Base-by-base conservation (phyloP, 495 filamentous ascomycete genomes). In the Aspergillus wentii region DNA sequence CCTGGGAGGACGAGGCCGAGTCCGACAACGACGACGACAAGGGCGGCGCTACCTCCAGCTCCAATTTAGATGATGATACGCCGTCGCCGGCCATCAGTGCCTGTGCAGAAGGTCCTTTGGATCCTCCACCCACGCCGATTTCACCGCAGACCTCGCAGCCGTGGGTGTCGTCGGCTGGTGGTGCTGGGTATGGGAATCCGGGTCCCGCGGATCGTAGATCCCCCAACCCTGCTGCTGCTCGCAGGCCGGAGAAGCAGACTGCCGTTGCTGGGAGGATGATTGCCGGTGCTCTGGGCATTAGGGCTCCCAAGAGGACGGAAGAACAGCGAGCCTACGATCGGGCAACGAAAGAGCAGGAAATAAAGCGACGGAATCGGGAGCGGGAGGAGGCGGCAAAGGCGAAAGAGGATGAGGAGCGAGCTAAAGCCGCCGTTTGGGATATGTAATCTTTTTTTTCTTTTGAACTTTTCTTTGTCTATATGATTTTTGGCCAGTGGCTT, bases 251-350 rank as follows among this genome's bases (percentile, higher is more conserved):
- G 64, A 98, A 92, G 64, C 90, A 90, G 41, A 92, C 90, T 43
- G 88, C 89, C 2, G 87, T 91, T 29, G 92, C 92, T 17, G 76
- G 84, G 39, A 72, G 92, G 46, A 71, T 98, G 80, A 96, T 98
- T 54, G 88, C 89, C 0, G 86, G 79, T 16, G 92, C 84, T 5
- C 66, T 98, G 49, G 92, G 92, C 4, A 77, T 97, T 27, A 76
- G 78, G 42, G 78, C 86, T 22, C 86, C 85, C 19, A 84, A 78
- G 68, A 72, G 75, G 54, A 96, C 85, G 8, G 88, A 94, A 52
- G 91, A 96, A 64, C 82, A 95, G 71, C 69, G 72, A 41, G 84
- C 85, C 44, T 98, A 95, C 57, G 92, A 98, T 53, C 72, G 72
- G 35, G 82, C 86, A 8, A 63, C 90, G 33, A 82, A 83, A 56